phyloP scores from a whole-genome alignment of 768 basidiomycete genomes.

The Pleurotus sapidus region DNA sequence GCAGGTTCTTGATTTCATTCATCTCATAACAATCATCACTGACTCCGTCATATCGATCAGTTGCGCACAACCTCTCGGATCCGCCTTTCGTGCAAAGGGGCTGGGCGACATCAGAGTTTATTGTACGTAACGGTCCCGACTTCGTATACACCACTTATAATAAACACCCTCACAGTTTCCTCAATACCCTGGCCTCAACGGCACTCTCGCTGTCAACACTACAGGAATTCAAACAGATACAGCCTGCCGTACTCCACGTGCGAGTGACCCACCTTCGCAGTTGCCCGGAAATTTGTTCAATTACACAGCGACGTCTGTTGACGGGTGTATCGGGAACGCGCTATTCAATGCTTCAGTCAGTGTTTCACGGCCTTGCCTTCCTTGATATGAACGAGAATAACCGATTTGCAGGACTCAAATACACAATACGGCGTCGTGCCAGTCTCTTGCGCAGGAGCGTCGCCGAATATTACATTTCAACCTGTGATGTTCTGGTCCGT shows the following conservation, averaged over 20 bases:
- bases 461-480: constrained; percentile 29
- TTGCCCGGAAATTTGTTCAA: constrained; percentile 21
- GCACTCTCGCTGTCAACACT: constrained; percentile 48
- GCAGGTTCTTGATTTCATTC: constrained; percentile 16
- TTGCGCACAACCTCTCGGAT: constrained; percentile 42
- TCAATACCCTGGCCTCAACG: constrained; percentile 41
- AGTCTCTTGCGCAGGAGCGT: constrained; percentile 32
- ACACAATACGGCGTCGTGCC: constrained; percentile 49
- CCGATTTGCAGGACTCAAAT: constrained; percentile 25
- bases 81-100: constrained; percentile 52
- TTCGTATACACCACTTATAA: neutral
- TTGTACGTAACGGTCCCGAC: constrained; percentile 26
- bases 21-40: neutral
- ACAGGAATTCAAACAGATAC: constrained; percentile 44
- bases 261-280: constrained; percentile 19
- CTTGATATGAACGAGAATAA: neutral
- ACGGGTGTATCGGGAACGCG: constrained; percentile 41
- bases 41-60: constrained; percentile 5
- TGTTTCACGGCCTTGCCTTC: neutral
- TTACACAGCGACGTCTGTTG: constrained; percentile 41
- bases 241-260: constrained; percentile 43
- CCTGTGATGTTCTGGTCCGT: constrained; percentile 70
- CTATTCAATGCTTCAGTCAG: constrained; percentile 35
- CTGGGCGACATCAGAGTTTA: constrained; percentile 57
- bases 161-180: constrained; percentile 34